A percentile compares a stretch with the other conserved stretches of the same genome.
phyloP scores from a whole-genome alignment of 805 yeast genomes.

The Trichomonascus vanleenenianus region DNA sequence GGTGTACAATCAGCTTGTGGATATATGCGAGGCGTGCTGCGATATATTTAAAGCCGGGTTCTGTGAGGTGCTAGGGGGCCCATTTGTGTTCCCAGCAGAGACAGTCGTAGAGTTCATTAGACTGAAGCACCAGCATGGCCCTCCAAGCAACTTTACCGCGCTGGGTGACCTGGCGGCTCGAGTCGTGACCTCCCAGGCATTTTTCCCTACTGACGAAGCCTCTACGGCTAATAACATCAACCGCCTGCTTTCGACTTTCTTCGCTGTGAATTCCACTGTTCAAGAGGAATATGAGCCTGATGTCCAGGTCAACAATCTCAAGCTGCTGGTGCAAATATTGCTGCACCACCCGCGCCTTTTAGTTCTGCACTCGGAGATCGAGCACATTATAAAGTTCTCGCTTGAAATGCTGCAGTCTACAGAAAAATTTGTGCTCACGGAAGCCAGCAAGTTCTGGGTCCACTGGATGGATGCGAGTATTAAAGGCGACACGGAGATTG shows the following conservation, averaged over 20 bases:
- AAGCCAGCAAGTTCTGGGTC: constrained; percentile 51
- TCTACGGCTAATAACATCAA: constrained; percentile 1
- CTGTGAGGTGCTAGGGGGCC: constrained; percentile 54
- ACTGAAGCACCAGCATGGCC: constrained; percentile 26
- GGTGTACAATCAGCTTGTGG: constrained; percentile 35
- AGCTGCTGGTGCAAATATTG: constrained; percentile 21
- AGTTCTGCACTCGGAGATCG: constrained; percentile 13
- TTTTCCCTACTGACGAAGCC: not conserved
- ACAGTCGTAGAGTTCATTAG: constrained; percentile 36
- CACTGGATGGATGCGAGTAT: constrained; percentile 28
- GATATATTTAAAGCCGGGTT: constrained; percentile 57
- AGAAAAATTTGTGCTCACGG: constrained; percentile 50
- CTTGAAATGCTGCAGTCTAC: constrained; percentile 35
- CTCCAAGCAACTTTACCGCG: constrained; percentile 16
- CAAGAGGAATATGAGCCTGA: constrained; percentile 22
- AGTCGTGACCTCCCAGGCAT: constrained; percentile 14
- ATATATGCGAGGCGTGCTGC: constrained; percentile 56
- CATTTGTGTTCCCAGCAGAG: constrained; percentile 47
- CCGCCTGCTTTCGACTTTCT: constrained; percentile 13
- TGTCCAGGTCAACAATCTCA: constrained; percentile 21
- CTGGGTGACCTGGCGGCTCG: constrained; percentile 26
- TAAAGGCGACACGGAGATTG: constrained; percentile 6
- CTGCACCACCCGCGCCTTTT: constrained; percentile 13
- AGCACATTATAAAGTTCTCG: constrained; percentile 28
- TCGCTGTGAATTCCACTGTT: not conserved